Evolutionary conservation across 352 stramenopile genomes (phyloP).

Genomic region (Globisporangium nodosum): DNA sequence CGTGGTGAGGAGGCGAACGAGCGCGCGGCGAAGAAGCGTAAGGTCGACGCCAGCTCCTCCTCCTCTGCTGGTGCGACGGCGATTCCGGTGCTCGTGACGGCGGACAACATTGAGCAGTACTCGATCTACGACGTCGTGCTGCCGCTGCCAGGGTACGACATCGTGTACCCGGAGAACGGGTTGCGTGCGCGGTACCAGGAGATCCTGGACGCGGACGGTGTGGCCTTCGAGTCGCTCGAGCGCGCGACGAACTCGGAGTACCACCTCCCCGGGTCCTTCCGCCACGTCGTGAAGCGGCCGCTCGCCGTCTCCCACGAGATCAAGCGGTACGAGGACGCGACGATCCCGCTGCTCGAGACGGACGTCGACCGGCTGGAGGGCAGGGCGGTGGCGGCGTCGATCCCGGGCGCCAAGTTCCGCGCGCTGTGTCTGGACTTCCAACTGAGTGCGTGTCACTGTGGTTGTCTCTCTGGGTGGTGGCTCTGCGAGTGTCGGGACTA

Average conservation of each 20-base stretch:
- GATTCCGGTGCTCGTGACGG: constrained; percentile 55
- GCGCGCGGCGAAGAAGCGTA: constrained; percentile 32
- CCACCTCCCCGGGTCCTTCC: constrained; percentile 90
- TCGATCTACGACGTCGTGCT: constrained; percentile 94
- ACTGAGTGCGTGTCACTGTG: constrained; percentile 28
- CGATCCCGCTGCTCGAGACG: constrained; percentile 90
- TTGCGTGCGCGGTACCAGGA: constrained; percentile 67
- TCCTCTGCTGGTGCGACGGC: background rate
- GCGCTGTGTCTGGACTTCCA: constrained; percentile 82
- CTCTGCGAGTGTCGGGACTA: background rate
- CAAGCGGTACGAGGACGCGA: constrained; percentile 90
- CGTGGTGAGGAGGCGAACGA: constrained; percentile 4
- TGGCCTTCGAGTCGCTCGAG: constrained; percentile 64
- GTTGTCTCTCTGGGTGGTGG: too few species aligned
- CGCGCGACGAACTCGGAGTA: constrained; percentile 86
- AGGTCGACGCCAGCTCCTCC: constrained; percentile 5
- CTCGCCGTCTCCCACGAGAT: constrained; percentile 88
- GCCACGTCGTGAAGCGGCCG: constrained; percentile 89
- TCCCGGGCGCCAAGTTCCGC: constrained; percentile 51
- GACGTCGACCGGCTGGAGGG: constrained; percentile 82
- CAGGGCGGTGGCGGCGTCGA: constrained; percentile 32
- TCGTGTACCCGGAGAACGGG: constrained; percentile 82
- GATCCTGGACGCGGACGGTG: constrained; percentile 46
- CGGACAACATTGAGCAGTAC: constrained; percentile 89
- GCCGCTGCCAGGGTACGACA: constrained; percentile 92